These are phyloP conservation scores for Limonium bicolor DNA, from an alignment of 148 eudicot genomes.

Conservation along the genomic window DNA sequence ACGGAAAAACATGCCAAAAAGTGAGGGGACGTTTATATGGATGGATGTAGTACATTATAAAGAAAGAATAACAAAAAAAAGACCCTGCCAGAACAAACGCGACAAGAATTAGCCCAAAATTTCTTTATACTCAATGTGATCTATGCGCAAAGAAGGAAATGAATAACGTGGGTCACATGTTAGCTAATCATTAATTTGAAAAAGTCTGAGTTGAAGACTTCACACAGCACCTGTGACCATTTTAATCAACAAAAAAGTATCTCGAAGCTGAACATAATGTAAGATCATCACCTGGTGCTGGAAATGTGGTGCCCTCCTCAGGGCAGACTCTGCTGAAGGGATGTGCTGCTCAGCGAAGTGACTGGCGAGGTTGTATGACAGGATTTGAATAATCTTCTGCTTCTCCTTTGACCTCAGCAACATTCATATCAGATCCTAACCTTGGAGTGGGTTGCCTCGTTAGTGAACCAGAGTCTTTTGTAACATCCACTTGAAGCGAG, in stretches of 20 bases:
- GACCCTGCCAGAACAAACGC: no score
- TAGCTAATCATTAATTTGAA: not conserved
- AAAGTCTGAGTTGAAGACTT: not conserved
- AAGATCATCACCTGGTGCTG: conserved; percentile 41
- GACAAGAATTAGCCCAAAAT: not conserved
- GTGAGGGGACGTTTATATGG: no score
- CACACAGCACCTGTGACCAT: not conserved
- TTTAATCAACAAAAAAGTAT: not conserved
- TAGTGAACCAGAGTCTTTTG: conserved; percentile 79
- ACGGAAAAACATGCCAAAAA: no score
- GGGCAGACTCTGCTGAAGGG: conserved; percentile 90
- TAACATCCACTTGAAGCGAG: conserved; percentile 64
- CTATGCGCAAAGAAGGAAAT: not conserved
- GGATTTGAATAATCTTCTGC: conserved; percentile 44
- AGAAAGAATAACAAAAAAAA: no score
- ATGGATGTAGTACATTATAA: no score
- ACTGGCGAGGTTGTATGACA: conserved; percentile 38
- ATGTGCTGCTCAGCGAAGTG: conserved; percentile 58
- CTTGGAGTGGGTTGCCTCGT: conserved; percentile 64
- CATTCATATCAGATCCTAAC: conserved; percentile 51
- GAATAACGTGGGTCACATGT: not conserved
- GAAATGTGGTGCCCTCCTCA: conserved; percentile 37
- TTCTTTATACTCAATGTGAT: not conserved
- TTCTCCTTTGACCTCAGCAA: conserved; percentile 38
- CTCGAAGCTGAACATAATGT: not conserved